Percentiles rank a stretch among this genome's conserved stretches.
These are phyloP conservation scores for Bauhinia variegata DNA, from an alignment of 306 rosid species.

Conservation along the genomic window DNA sequence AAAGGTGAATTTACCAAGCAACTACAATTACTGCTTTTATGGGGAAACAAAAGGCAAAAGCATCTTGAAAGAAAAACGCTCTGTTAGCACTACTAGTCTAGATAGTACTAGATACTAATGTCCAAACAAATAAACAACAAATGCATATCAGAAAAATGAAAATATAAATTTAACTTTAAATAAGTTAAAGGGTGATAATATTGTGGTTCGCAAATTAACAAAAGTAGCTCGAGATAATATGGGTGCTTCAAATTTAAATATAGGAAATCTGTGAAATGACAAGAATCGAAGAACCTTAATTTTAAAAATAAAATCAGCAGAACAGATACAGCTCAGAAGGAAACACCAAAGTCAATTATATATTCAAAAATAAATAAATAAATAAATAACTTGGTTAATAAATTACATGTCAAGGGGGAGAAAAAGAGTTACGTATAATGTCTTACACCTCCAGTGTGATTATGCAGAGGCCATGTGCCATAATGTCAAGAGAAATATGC, in stretches of 20 bases:
- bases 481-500: neutral
- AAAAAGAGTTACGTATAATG: neutral
- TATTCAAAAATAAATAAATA: neutral
- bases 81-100: too few species aligned
- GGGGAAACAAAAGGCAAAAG: too few species aligned
- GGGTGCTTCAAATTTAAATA: neutral
- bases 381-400: neutral
- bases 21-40: too few species aligned
- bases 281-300: neutral
- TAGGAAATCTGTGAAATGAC: neutral
- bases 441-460: neutral
- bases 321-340: neutral
- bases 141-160: too few species aligned
- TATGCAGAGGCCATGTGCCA: conserved; percentile 13
- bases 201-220: neutral
- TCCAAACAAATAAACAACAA: too few species aligned
- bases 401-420: too few species aligned
- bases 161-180: too few species aligned
- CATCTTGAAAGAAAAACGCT: too few species aligned
- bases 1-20: too few species aligned
- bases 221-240: neutral
- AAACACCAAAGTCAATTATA: neutral
- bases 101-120: too few species aligned
- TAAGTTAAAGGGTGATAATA: neutral
- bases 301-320: neutral